Base-by-base conservation (phyloP, 2,329 filamentous ascomycete species). In the Chlorencoelia australis region DNA sequence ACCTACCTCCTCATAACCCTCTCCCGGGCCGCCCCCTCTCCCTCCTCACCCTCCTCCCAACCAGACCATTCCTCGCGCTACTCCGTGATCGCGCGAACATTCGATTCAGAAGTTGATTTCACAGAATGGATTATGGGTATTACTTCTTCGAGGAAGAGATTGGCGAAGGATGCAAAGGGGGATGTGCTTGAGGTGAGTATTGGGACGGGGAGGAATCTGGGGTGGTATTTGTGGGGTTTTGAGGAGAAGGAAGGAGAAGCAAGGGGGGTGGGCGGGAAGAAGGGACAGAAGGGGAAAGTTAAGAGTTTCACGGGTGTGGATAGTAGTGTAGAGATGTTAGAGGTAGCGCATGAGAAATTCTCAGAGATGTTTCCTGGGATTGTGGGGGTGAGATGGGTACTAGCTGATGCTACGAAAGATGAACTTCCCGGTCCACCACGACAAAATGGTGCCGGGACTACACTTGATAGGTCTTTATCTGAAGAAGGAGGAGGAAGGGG, bases 111-210 rank as follows among this genome's bases (percentile, higher is more conserved):
- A 41, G 69, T 79, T 24, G 65, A 77, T 51, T 59, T 65, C 47
- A 68, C 69, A 4, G 75, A 80, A 55, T 64, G 61, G 55, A 61
- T 69, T 46, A 69, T 69, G 61, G 73, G 75, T 31, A 66, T 79
- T 45, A 65, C 60, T 5, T 57, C 55, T 13, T 56, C 77, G 34
- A 66, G 75, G 8, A 59, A 60, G 33, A 57, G 59, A 15, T 59
- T 80, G 17, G 68, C 67, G 2, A 50, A 55, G 9, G 54, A 58
- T 20, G 73, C 69, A 5, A 53, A 53, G 0, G 75, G 75, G 2
- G 61, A 75, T 52, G 75, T 79, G 9, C 64, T 79, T 20, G 75
- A 79, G 55, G 63, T 79, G 9, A 74, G 73, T 13, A 66, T 79
- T 38, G 75, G 75, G 13, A 76, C 75, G 3, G 75, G 75, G 3